Conservation (phyloP, 495 filamentous ascomycete genomes). For the Aspergillus cristatus region DNA sequence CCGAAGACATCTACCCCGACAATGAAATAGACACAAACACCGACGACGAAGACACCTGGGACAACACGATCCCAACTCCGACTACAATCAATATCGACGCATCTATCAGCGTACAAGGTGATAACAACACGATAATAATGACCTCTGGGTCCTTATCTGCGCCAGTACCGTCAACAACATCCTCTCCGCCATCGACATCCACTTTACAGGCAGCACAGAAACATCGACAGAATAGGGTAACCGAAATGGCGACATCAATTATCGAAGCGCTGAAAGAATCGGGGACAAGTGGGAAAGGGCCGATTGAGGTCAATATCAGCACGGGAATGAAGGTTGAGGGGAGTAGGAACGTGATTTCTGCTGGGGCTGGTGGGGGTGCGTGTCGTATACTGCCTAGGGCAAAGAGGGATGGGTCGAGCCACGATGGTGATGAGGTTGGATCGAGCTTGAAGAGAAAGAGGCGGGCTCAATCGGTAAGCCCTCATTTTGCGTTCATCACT, state of each 20-base stretch:
- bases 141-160: constrained; percentile 5
- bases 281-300: not conserved
- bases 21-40: not conserved
- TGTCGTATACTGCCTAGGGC: not conserved
- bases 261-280: constrained; percentile 8
- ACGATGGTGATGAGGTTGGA: not conserved
- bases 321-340: constrained; percentile 20
- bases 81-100: constrained; percentile 28
- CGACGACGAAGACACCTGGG: constrained; percentile 5
- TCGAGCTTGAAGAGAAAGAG: constrained; percentile 12
- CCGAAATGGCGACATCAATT: constrained; percentile 10
- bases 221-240: constrained; percentile 9
- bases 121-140: constrained; percentile 23
- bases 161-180: not conserved
- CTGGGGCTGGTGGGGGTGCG: not conserved
- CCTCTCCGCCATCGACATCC: not conserved
- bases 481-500: not conserved
- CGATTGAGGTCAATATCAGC: constrained; percentile 15
- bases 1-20: constrained; percentile 2
- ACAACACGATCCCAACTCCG: not conserved
- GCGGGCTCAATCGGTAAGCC: constrained; percentile 19
- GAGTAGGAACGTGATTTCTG: constrained; percentile 12
- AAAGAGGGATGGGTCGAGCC: not conserved
- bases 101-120: constrained; percentile 26
- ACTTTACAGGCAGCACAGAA: constrained; percentile 5